Conservation (phyloP, 192 early-diverging fungal species). For the Entomortierella parvispora region DNA sequence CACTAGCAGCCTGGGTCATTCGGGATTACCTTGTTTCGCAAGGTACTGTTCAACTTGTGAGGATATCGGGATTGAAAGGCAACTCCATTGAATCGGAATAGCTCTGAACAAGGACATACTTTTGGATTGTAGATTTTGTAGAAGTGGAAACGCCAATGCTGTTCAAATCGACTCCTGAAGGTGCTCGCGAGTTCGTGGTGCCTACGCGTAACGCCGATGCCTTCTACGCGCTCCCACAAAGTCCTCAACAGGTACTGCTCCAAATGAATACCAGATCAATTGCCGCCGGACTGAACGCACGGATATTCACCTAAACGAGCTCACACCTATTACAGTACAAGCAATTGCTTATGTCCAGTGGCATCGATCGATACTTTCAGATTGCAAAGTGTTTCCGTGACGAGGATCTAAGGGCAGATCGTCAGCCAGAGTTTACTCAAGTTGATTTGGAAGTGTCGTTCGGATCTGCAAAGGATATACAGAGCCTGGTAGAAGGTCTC, state of each 20-base stretch:
- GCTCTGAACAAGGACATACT: not conserved
- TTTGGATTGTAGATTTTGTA: slow-evolving; percentile 66
- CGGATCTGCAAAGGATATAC: slow-evolving; percentile 76
- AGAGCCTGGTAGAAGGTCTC: slow-evolving; percentile 76
- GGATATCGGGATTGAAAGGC: not conserved
- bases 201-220: slow-evolving; percentile 79
- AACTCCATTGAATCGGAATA: not conserved
- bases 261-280: no score
- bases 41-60: slow-evolving; percentile 49
- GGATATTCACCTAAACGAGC: no score
- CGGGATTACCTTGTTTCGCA: slow-evolving; percentile 75
- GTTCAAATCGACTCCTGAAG: slow-evolving; percentile 94
- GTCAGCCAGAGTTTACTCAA: slow-evolving; percentile 96
- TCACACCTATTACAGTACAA: slow-evolving; percentile 88
- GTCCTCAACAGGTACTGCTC: slow-evolving; percentile 83
- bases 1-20: slow-evolving; percentile 70
- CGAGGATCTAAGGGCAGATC: slow-evolving; percentile 86
- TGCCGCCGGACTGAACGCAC: no score
- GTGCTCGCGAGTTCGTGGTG: slow-evolving; percentile 93
- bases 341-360: slow-evolving; percentile 91
- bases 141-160: slow-evolving; percentile 95
- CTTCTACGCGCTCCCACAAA: slow-evolving; percentile 92
- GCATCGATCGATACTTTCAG: slow-evolving; percentile 92
- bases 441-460: slow-evolving; percentile 95
- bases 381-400: slow-evolving; percentile 93